These are phyloP conservation scores for Plasmodium malariae DNA, from an alignment of 169 alveolate genomes.

Conservation along the genomic window DNA sequence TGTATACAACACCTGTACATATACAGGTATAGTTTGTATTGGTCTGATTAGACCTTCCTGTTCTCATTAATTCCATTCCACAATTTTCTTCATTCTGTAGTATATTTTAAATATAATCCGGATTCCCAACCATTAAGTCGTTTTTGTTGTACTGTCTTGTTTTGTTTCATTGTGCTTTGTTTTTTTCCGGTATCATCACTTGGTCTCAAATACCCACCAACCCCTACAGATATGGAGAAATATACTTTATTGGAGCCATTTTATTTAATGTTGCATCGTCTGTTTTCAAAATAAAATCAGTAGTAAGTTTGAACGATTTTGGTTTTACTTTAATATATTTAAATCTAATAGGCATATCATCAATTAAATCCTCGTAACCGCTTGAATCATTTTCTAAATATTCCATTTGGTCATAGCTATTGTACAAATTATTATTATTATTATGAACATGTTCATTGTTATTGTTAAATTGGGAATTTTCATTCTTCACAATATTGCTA, in stretches of 20 bases:
- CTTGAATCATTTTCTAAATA: conserved; percentile 72
- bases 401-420: too few relatives aligned
- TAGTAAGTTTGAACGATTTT: conserved; percentile 72
- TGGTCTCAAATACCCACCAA: too few relatives aligned
- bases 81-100: too few relatives aligned
- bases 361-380: conserved; percentile 85
- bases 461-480: not conserved
- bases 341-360: conserved; percentile 85
- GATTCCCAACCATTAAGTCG: not conserved
- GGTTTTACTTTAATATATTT: conserved; percentile 85
- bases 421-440: too few relatives aligned
- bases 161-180: conserved; percentile 4
- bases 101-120: too few relatives aligned
- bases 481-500: not conserved
- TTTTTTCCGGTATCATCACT: too few relatives aligned
- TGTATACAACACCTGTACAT: too few relatives aligned
- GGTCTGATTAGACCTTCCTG: too few relatives aligned
- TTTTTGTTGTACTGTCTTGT: conserved; percentile 8
- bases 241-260: conserved; percentile 77
- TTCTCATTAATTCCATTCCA: too few relatives aligned
- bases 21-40: too few relatives aligned
- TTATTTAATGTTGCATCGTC: conserved; percentile 81
- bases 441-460: not conserved
- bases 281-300: conserved; percentile 78
- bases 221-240: conserved; percentile 42